Evolutionary conservation across 495 filamentous ascomycete genomes (phyloP).

Genomic region (Aspergillus steynii): DNA sequence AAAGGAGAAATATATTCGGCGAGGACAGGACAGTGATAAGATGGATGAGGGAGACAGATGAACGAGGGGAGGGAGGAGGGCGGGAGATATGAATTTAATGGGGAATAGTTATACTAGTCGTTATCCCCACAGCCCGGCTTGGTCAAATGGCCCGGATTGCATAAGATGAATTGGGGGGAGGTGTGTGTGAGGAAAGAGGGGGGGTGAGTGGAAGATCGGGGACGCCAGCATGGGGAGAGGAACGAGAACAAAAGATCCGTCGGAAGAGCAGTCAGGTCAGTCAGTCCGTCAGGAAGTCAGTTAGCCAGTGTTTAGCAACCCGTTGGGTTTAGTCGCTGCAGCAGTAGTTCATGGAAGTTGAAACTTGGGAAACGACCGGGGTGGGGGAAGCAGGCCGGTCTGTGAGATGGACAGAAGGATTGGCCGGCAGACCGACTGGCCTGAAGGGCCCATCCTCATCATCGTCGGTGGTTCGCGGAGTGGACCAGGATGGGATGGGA

Average conservation of each 20-base stretch:
- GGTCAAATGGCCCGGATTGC: slow-evolving; percentile 12
- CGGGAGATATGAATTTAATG: slow-evolving; percentile 14
- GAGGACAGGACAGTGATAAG: slow-evolving; percentile 2
- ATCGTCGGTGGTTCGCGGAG: not conserved
- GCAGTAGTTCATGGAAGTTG: slow-evolving; percentile 17
- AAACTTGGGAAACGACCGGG: slow-evolving; percentile 14
- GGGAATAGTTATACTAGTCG: slow-evolving; percentile 4
- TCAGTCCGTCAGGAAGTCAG: too few relatives aligned
- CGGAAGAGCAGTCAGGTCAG: not conserved
- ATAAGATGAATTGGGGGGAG: slow-evolving; percentile 2
- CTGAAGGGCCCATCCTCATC: too few relatives aligned
- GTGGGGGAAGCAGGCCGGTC: slow-evolving; percentile 5
- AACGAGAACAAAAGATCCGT: slow-evolving; percentile 20
- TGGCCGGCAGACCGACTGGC: not conserved
- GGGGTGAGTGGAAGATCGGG: not conserved
- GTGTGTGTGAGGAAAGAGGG: slow-evolving; percentile 4
- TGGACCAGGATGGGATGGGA: slow-evolving; percentile 8
- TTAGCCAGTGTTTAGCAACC: not conserved
- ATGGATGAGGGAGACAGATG: not conserved
- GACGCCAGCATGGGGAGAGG: slow-evolving; percentile 1
- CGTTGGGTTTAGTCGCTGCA: not conserved
- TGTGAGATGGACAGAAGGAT: slow-evolving; percentile 6
- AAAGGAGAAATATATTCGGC: slow-evolving; percentile 3
- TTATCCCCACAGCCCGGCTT: slow-evolving; percentile 16
- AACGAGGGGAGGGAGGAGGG: slow-evolving; percentile 5